A percentile compares a stretch with the other conserved stretches of the same genome.
Conservation (phyloP, 2,329 filamentous ascomycete species). For the Paracoccidioides brasiliensis region DNA sequence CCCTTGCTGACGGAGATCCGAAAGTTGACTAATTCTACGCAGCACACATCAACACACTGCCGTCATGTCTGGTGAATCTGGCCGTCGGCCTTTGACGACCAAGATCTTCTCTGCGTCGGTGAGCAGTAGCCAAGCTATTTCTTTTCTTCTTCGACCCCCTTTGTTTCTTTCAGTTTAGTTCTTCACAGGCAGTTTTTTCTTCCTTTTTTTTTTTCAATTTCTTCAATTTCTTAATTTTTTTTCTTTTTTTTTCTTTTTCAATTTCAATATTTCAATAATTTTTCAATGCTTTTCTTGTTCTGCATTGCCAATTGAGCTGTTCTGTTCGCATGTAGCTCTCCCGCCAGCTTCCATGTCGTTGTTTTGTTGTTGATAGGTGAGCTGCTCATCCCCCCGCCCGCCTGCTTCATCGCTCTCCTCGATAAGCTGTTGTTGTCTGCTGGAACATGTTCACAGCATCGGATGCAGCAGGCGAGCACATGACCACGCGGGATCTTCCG, state of each 20-base stretch:
- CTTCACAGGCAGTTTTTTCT: too few relatives aligned
- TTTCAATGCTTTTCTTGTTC: background rate
- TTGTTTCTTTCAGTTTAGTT: background rate
- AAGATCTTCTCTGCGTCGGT: constrained; percentile 26
- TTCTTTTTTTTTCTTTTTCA: constrained; percentile 3
- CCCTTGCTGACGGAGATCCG: background rate
- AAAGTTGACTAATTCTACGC: background rate
- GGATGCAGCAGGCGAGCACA: constrained; percentile 4
- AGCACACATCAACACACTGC: background rate
- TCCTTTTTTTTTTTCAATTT: background rate
- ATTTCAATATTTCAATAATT: too few relatives aligned
- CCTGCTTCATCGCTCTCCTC: background rate
- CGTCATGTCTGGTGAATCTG: constrained; percentile 20
- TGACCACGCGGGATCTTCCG: constrained; percentile 9
- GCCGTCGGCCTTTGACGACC: constrained; percentile 20
- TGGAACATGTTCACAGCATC: background rate
- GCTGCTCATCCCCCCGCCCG: too few relatives aligned
- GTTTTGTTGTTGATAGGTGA: background rate
- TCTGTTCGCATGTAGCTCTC: background rate
- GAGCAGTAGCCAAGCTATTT: constrained; percentile 12
- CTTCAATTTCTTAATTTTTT: constrained; percentile 3
- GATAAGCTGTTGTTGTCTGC: too few relatives aligned
- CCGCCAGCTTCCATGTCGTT: background rate
- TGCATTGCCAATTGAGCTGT: background rate
- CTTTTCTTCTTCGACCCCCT: background rate